Base-by-base conservation (phyloP, 1,139 yeast species). In the Lodderomyces orthopsilosis region DNA sequence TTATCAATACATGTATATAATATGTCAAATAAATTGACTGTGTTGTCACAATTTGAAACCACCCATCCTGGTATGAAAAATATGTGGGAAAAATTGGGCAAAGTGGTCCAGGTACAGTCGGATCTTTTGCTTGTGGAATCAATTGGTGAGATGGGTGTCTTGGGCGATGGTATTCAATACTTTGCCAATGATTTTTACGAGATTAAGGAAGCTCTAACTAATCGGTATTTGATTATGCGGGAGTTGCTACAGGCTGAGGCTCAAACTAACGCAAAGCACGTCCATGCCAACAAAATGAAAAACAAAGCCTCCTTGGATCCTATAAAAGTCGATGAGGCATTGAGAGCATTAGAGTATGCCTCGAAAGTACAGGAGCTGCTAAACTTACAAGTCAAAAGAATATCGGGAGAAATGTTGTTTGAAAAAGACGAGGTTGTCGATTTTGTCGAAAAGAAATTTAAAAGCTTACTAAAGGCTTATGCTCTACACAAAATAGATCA, bases 191-290 rank as follows among this genome's bases (percentile, higher is more conserved):
- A 91, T 54, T 83, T 93, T 21, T 93, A 85, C 61, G 85, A 85
- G 48, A 86, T 91, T 43, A 94, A 93, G 62, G 98, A 93, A 62
- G 86, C 96, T 0, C 69, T 93, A 45, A 94, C 98, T 0, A 91
- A 91, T 62, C 75, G 98, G 45, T 96, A 94, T 62, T 70, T 93
- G 45, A 67, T 93, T 38, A 93, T 93, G 96, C 75, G 97, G 45
- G 98, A 94, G 52, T 70, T 89, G 42, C 59, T 79, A 21, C 86
- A 81, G 55, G 94, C 97, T 1, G 95, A 91, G 57, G 78, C 81
- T 5, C 79, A 75, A 47, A 81, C 96, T 2, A 79, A 77, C 53
- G 64, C 79, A 22, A 86, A 81, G 56, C 95, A 88, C 54, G 77
- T 80, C 41, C 75, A 79, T 12, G 95, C 95, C 1, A 78, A 85